Percentiles rank a stretch among this genome's conserved stretches.
Conservation (phyloP, 73 alveolate genomes). For the Paramecium caudatum region DNA sequence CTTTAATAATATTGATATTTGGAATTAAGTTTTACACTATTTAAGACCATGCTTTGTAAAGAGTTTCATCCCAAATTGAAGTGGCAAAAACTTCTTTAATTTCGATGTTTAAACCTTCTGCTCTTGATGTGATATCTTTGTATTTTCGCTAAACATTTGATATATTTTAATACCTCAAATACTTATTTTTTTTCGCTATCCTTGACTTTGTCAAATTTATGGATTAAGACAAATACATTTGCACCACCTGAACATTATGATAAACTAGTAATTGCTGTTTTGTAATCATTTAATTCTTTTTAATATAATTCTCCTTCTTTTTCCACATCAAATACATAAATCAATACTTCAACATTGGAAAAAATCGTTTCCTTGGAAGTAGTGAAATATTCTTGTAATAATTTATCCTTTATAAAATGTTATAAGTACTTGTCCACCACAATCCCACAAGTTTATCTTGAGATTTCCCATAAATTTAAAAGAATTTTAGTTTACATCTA, state of each 20-base stretch:
- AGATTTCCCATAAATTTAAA: constrained; percentile 95
- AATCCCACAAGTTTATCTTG: constrained; percentile 92
- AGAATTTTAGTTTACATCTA: constrained; percentile 86
- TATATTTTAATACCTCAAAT: constrained; percentile 73
- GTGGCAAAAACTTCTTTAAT: constrained; percentile 88
- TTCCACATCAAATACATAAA: constrained; percentile 94
- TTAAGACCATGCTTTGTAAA: constrained; percentile 98
- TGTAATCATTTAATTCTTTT: constrained; percentile 81
- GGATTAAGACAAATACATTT: constrained; percentile 92
- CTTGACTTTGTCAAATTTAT: constrained; percentile 87
- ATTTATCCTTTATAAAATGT: constrained; percentile 78
- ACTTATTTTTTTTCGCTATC: constrained; percentile 76
- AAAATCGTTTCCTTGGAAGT: constrained; percentile 91
- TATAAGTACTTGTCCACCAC: constrained; percentile 91
- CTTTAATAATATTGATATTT: constrained; percentile 84
- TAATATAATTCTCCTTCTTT: constrained; percentile 76
- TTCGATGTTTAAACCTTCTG: constrained; percentile 87
- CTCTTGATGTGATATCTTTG: constrained; percentile 83
- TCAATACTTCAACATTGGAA: constrained; percentile 95
- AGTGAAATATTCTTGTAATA: constrained; percentile 93
- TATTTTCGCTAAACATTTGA: constrained; percentile 76
- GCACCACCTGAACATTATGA: constrained; percentile 91
- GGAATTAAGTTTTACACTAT: constrained; percentile 94
- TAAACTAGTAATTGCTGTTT: constrained; percentile 88
- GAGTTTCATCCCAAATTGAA: constrained; percentile 98